Base-by-base conservation (phyloP, 2,329 filamentous ascomycete genomes). In the Fusarium pseudonygamai region DNA sequence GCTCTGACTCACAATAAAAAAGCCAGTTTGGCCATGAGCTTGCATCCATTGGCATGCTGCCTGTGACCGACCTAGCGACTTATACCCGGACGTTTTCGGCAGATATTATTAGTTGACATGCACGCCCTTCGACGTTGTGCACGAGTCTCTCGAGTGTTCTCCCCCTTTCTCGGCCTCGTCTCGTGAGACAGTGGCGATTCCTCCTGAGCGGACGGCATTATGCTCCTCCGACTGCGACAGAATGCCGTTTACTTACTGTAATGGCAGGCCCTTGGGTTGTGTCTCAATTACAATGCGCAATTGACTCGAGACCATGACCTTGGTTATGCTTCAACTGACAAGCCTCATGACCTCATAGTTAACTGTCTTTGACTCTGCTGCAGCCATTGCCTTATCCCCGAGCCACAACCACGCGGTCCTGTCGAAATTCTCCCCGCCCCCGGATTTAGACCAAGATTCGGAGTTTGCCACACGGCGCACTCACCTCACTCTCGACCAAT, bases 31-130 rank as follows among this genome's bases (percentile, higher is more conserved):
- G 9, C 39, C 24, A 24, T 39, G 32, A 22, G 16, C 14, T 53
- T 39, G 39, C n/a, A 26, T 49, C n/a, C 57, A 55, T 42, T 47
- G 43, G 24, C 56, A 55, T 15, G 3, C 28, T 55, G 52, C 18
- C 36, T 28, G 22, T 53, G 18, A 36, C 68, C 68, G 55, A 36
- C 46, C 58, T 49, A 47, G 68, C 64, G 62, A 47, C 52, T 65
- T 65, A 70, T 59, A 53, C 30, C 69, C 55, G 59, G 46, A 26
- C 43, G 43, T n/a, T 52, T 46, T 61, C 57, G 69, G 70, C 57
- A 73, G 57, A 72, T 76, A 68, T 39, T 37, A 46, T 71, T 65
- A 67, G 67, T 75, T 77, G 75, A 77, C 75, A 77, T 67, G 52
- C 42, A 61, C 75, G 75, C 75, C 75, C 75, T 77, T 77, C 46